Base-by-base conservation (phyloP, 2,329 filamentous ascomycete genomes). In the Venturiaceae sp. region DNA sequence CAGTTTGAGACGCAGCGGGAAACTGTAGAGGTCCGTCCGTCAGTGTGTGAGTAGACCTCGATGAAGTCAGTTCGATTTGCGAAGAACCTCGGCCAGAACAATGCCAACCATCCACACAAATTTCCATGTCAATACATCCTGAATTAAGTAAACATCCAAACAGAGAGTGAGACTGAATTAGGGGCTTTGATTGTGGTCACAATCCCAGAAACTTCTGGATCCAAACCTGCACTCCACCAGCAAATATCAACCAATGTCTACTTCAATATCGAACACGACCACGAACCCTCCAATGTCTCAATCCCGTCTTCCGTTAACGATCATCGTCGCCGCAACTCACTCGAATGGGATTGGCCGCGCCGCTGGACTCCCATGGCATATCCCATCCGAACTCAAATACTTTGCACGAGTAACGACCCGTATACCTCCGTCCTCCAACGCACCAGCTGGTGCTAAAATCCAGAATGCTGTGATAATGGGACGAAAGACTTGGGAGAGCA, bases 401-500 rank as follows among this genome's bases (percentile, higher is more conserved):
- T 99, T 99, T 71, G 88, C 90, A 19, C 86, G 92, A 60, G 87
- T 96, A 41, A 97, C 90, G 88, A 66, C 83, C 86, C 16, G 69
- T 83, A 0, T 77, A 79, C 60, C 60, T 3, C 58, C 66, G 0
- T 55, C 44, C 19, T 50, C 44, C 6, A 50, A 50, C 19, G 8
- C 21, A 19, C 59, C 32, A 37, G 47, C 23, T 32, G 28, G 14
- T 8, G 2, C 32, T 21, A 53, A 58, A 32, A 30, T 59, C 16
- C 62, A 71, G 33, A 79, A 80, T 71, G 88, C 89, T 19, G 89
- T 97, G 55, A 87, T 99, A 65, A 99, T 99, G 94, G 94, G 94
- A 61, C 88, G 94, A 68, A 96, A 95, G 74, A 99, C 94, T 0
- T 99, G 92, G 86, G 90, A 95, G 56, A 90, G 85, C 63, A 92